Base-by-base conservation (phyloP, 169 alveolate genomes). In the Eimeria sp. region DNA sequence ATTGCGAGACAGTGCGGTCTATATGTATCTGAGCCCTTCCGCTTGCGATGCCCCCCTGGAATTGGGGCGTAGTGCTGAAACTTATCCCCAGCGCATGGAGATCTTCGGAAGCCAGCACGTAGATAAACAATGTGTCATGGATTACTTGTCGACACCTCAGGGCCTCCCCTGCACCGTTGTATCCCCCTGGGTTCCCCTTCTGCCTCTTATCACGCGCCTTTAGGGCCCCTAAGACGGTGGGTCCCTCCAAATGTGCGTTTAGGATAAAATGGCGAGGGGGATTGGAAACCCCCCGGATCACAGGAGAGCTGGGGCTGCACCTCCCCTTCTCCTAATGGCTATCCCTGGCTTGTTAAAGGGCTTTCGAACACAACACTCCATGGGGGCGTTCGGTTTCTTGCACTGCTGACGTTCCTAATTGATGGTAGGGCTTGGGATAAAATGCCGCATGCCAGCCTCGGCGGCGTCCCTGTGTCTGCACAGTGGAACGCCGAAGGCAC, bases 351-450 rank as follows among this genome's bases (percentile, higher is more conserved):
- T 23, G 68, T 30, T 78, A 13, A 78, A 78, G 49, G 66, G 66
- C 27, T 54, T 54, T 78, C 88, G 43, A n/a, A 52, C 46, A 16
- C 40, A 43, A 52, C 88, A 78, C 88, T 52, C 66, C 88, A 78
- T 78, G 46, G 88, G 49, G 68, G 49, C 88, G 8, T 30, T 46
- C 49, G 43, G 13, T 8, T n/a, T 0, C 66, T n/a, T 54, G 49
- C 46, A 78, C 68, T 25, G 68, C 46, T n/a, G 88, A 46, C 25
- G 49, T 14, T 54, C 14, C 49, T 52, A 78, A 54, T 8, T 6
- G 16, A 46, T 49, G 68, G 40, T 13, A 52, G 88, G 66, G 52
- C 68, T 14, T n/a, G 40, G 37, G 68, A 49, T n/a, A 64, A n/a
- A 8, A 3, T 13, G 88, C 49, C 52, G 52, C 71, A 4, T 78